Evolutionary conservation across 768 basidiomycete genomes (phyloP), one percentile per base, ranked within the genome.

Genomic region (Suillus luteus): DNA sequence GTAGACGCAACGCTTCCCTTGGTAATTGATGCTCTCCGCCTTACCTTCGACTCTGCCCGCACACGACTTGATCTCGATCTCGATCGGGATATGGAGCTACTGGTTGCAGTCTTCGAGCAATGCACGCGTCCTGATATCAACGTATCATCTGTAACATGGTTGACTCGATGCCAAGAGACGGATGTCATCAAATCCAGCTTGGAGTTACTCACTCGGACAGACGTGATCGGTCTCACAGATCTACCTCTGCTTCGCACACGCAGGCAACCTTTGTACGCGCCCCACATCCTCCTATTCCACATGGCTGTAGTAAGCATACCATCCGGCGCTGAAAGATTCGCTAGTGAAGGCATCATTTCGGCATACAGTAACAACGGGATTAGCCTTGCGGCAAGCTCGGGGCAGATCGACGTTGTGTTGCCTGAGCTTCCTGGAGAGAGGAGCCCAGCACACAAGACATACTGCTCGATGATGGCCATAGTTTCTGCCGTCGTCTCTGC

Each of bases 311-410:
- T 91, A 17, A 86, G 86, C 64, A 83, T 91, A 60, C 85, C 89
- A 0, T 82, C 85, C 1, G 88, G 92, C 0, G 94, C 95, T 0
- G 95, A 96, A 73, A 80, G 91, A 63, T 84, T 97, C 31, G 93
- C 94, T 5, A 88, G 89, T 67, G 92, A 91, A 66, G 93, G 94
- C 38, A 80, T 93, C 1, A 77, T 96, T 22, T 77, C 87, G 0
- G 91, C 94, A 0, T 95, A 96, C 72, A 89, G 88, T 71, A 92
- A 91, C 69, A 95, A 92, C 72, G 83, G 83, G 55, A 86, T 97
- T 70, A 92, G 87, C 59, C 76, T 83, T 19, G 85, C 87, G n/a
- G 87, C 93, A 66, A 90, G 90, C 67, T 80, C 85, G 4, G 95
- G 95, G 1, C 72, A 82, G 65, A 84, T 98, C 49, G 86, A 90